These are phyloP conservation scores for Apiotrichum brassicae DNA, from an alignment of 1,284 basidiomycete species.

Conservation along the genomic window DNA sequence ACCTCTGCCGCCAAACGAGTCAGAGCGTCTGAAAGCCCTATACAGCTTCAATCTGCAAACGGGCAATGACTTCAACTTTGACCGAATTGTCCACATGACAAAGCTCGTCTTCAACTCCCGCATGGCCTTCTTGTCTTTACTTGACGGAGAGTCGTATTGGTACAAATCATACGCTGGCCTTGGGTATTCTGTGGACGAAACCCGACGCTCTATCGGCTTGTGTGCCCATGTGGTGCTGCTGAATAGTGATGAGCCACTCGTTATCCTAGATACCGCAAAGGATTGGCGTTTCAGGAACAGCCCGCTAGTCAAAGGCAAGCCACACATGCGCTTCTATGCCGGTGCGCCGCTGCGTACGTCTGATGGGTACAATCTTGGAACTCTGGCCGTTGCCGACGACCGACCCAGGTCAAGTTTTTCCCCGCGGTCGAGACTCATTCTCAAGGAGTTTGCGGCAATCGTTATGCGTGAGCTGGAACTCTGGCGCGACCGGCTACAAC, in stretches of 20 bases:
- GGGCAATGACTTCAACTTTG: constrained; percentile 78
- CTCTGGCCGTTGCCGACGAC: constrained; percentile 79
- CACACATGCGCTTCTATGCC: constrained; percentile 80
- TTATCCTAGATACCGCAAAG: constrained; percentile 67
- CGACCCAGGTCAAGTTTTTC: constrained; percentile 75
- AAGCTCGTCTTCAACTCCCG: constrained; percentile 90
- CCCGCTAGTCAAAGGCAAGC: constrained; percentile 65
- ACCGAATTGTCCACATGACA: constrained; percentile 78
- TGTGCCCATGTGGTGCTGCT: constrained; percentile 13
- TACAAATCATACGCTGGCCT: constrained; percentile 75
- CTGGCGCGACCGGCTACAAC: constrained; percentile 84
- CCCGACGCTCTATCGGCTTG: constrained; percentile 3
- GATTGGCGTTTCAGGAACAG: constrained; percentile 79
- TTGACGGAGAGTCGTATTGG: constrained; percentile 80
- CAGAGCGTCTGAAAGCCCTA: constrained; percentile 70
- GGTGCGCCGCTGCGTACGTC: constrained; percentile 81
- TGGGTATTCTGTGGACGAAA: constrained; percentile 30
- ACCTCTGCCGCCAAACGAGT: constrained; percentile 72
- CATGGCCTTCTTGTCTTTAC: constrained; percentile 67
- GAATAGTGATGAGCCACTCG: constrained; percentile 79
- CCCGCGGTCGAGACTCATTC: constrained; percentile 78
- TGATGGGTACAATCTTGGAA: constrained; percentile 86
- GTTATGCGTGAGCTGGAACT: constrained; percentile 95
- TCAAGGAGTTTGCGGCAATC: constrained; percentile 89
- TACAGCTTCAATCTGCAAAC: constrained; percentile 77